These are phyloP conservation scores for Ajuga reptans DNA, from an alignment of 305 asterid species.

Conservation along the genomic window DNA sequence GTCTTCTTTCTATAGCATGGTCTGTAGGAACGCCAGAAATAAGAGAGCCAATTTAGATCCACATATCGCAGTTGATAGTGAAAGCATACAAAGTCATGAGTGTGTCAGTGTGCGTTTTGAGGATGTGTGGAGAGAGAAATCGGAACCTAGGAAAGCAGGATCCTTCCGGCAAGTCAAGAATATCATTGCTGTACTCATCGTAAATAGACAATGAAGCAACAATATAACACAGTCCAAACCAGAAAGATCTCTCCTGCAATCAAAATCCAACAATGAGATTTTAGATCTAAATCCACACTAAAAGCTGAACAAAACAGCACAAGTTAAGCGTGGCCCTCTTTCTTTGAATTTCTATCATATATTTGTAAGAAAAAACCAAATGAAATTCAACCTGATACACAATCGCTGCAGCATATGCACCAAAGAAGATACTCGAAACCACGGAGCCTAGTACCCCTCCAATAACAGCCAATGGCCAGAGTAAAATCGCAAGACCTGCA, in stretches of 20 bases:
- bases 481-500: slow-evolving; percentile 89
- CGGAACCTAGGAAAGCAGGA: slow-evolving; percentile 83
- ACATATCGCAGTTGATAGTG: not conserved
- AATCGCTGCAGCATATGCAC: slow-evolving; percentile 73
- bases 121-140: not conserved
- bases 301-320: too few species aligned
- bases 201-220: slow-evolving; percentile 76
- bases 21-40: slow-evolving; percentile 34
- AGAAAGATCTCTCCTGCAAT: slow-evolving; percentile 74
- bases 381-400: slow-evolving; percentile 63
- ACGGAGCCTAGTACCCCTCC: slow-evolving; percentile 77
- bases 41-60: not conserved
- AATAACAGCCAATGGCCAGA: slow-evolving; percentile 88
- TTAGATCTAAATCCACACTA: too few species aligned
- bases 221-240: slow-evolving; percentile 78
- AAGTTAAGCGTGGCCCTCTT: too few species aligned
- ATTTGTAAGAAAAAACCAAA: slow-evolving; percentile 10
- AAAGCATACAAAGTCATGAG: too few species aligned
- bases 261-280: slow-evolving; percentile 20
- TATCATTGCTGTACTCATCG: slow-evolving; percentile 90
- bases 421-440: slow-evolving; percentile 66
- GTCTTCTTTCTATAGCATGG: slow-evolving; percentile 52
- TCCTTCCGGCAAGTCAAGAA: slow-evolving; percentile 91
- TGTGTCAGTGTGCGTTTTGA: too few species aligned
- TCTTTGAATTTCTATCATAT: too few species aligned